Percentiles rank a stretch among this genome's conserved stretches.
These are phyloP conservation scores for Candolleomyces eurysporus DNA, from an alignment of 768 basidiomycete genomes.

Conservation along the genomic window DNA sequence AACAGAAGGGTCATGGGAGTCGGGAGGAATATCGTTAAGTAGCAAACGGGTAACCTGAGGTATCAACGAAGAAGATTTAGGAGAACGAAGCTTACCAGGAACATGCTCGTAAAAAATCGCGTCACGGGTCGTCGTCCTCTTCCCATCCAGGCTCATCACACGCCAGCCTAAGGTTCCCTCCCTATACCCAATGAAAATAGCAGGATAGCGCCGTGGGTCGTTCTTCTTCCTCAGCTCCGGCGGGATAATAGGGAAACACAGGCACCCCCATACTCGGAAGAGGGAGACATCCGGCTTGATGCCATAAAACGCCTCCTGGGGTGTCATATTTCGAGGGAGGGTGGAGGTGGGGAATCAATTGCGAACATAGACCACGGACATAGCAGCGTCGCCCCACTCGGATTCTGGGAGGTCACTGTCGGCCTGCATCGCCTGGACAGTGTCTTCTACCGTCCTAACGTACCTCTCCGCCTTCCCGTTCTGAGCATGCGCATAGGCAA, in stretches of 20 bases:
- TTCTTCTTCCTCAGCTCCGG: conserved; percentile 17
- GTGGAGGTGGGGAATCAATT: conserved; percentile 23
- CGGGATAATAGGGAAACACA: too few relatives aligned
- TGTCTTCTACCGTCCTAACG: conserved; percentile 24
- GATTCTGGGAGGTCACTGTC: conserved; percentile 18
- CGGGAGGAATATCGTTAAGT: too few relatives aligned
- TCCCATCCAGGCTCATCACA: too few relatives aligned
- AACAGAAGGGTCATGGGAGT: too few relatives aligned
- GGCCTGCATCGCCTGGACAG: conserved; percentile 19
- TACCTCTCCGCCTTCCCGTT: conserved; percentile 29
- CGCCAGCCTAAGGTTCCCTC: too few relatives aligned
- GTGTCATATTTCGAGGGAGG: conserved; percentile 17
- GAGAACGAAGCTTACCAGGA: too few relatives aligned
- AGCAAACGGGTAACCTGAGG: too few relatives aligned
- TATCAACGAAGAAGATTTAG: too few relatives aligned
- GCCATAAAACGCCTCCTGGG: conserved; percentile 19
- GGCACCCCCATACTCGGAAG: conserved; percentile 27
- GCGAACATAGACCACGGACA: conserved; percentile 20
- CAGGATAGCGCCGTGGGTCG: conserved; percentile 15
- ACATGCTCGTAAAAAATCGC: too few relatives aligned
- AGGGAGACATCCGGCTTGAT: conserved; percentile 26
- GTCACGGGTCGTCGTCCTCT: too few relatives aligned
- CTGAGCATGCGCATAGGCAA: conserved; percentile 29
- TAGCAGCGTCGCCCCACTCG: conserved; percentile 18
- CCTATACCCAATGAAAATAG: conserved; percentile 24